A percentile compares a stretch with the other conserved stretches of the same genome.
Evolutionary conservation across 2,329 filamentous ascomycete species (phyloP).

Genomic region (Clonostachys solani): DNA sequence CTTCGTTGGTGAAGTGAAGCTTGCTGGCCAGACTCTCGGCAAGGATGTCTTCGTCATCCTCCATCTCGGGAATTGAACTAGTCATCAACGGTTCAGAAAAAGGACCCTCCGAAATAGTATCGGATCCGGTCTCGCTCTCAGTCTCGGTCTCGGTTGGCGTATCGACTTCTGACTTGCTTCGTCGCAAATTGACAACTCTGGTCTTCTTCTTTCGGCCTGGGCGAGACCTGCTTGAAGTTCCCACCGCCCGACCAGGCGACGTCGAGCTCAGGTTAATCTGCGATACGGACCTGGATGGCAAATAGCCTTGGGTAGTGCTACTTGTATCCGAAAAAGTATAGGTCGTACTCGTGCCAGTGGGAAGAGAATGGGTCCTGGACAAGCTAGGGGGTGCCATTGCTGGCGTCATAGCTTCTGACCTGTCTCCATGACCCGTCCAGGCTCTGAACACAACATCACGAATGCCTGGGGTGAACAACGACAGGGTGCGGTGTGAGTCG

Average conservation of each 20-base stretch:
- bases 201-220: conserved; percentile 76
- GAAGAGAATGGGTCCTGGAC: conserved; percentile 59
- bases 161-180: conserved; percentile 48
- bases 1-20: conserved; percentile 30
- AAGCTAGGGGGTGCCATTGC: conserved; percentile 46
- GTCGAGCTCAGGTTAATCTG: conserved; percentile 58
- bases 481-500: conserved; percentile 85
- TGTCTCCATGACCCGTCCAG: conserved; percentile 78
- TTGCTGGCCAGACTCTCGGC: conserved; percentile 19
- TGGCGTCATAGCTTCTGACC: conserved; percentile 53
- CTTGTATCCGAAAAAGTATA: conserved; percentile 73
- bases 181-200: conserved; percentile 76
- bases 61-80: conserved; percentile 55
- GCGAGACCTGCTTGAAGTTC: conserved; percentile 56
- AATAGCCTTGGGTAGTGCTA: conserved; percentile 56
- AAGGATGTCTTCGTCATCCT: conserved; percentile 39
- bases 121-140: conserved; percentile 36
- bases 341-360: conserved; percentile 53
- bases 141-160: conserved; percentile 41
- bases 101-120: conserved; percentile 50
- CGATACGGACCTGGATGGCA: conserved; percentile 62
- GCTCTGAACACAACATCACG: conserved; percentile 87
- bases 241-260: conserved; percentile 58
- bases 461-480: conserved; percentile 88
- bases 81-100: conserved; percentile 57